Conservation (phyloP, 148 eudicot species). For the Camellia japonica region DNA sequence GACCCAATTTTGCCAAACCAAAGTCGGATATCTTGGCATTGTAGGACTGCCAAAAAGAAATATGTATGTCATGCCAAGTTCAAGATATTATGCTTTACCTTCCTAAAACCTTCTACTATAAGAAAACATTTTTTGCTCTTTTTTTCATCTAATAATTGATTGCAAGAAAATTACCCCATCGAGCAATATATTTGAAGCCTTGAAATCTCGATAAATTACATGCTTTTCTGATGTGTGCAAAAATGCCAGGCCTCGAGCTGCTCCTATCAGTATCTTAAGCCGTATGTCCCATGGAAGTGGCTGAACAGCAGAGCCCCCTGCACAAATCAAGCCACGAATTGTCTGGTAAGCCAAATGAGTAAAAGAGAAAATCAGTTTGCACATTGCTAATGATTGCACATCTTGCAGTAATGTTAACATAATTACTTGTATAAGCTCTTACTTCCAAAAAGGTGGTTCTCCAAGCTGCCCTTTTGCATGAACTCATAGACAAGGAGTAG, state of each 20-base stretch:
- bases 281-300: constrained; percentile 82
- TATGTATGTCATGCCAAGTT: background rate
- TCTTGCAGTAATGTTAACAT: background rate
- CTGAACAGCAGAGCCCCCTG: constrained; percentile 69
- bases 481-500: constrained; percentile 73
- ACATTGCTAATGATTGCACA: background rate
- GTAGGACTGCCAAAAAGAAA: constrained; percentile 41
- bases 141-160: background rate
- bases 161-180: constrained; percentile 55
- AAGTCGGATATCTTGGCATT: constrained; percentile 77
- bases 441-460: constrained; percentile 85
- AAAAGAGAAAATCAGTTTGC: background rate
- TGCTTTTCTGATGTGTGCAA: constrained; percentile 62
- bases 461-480: constrained; percentile 81
- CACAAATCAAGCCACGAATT: background rate
- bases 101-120: background rate
- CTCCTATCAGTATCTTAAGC: constrained; percentile 73
- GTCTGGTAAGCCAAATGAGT: background rate
- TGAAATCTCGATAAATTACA: constrained; percentile 72
- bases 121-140: background rate
- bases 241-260: constrained; percentile 73
- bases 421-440: constrained; percentile 22
- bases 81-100: background rate
- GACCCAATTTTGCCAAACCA: constrained; percentile 74
- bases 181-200: constrained; percentile 78